phyloP scores from a whole-genome alignment of 148 eudicot genomes.

The Camellia granthamiana region DNA sequence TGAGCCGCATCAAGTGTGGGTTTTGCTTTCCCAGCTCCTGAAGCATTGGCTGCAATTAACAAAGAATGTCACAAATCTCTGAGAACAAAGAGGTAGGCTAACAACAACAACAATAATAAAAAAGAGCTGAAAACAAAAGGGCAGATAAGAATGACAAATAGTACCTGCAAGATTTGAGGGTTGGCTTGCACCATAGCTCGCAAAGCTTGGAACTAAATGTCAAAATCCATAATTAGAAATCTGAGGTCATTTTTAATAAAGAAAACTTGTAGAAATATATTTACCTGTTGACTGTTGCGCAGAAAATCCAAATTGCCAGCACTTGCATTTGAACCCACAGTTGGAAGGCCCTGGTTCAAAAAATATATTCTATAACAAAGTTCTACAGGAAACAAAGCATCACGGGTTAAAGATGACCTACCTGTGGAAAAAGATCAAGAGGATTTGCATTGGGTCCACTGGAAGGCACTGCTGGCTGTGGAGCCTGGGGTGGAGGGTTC shows the following conservation, averaged over 20 bases:
- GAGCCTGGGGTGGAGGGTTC: slow-evolving; percentile 45
- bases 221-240: slow-evolving; percentile 2
- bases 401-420: neutral
- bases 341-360: slow-evolving; percentile 67
- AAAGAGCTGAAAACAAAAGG: no score
- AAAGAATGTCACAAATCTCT: slow-evolving; percentile 16
- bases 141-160: neutral
- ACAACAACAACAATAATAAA: neutral
- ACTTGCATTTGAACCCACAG: slow-evolving; percentile 68
- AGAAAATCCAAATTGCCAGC: slow-evolving; percentile 80
- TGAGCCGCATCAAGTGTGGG: slow-evolving; percentile 69
- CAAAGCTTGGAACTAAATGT: slow-evolving; percentile 72
- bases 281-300: slow-evolving; percentile 80
- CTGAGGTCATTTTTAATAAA: neutral
- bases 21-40: slow-evolving; percentile 92
- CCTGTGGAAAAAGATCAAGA: slow-evolving; percentile 89
- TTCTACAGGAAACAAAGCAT: neutral
- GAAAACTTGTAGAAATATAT: neutral
- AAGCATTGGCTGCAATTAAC: slow-evolving; percentile 69
- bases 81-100: neutral
- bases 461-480: slow-evolving; percentile 58
- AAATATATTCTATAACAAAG: neutral
- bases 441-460: slow-evolving; percentile 85
- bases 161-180: slow-evolving; percentile 86
- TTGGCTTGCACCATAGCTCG: slow-evolving; percentile 48